Base-by-base conservation (phyloP, 2,329 filamentous ascomycete species). In the Cordyceps farinosa region DNA sequence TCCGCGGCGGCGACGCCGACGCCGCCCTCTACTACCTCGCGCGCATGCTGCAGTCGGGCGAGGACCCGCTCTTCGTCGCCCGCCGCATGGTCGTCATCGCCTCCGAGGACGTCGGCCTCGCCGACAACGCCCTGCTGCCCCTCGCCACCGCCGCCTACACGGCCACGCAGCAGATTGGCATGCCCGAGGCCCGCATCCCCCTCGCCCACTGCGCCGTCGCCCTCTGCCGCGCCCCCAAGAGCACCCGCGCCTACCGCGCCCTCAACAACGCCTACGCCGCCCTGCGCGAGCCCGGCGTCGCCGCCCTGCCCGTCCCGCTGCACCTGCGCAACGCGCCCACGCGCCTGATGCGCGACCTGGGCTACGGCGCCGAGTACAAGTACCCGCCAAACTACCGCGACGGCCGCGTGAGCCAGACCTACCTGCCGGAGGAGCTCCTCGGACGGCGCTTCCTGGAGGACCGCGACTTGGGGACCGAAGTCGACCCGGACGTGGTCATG, bases 271-370 rank as follows among this genome's bases (percentile, higher is more conserved):
- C 91, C 1, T 90, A 90, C 73, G 84, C 87, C 1, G 90, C 91
- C 1, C 78, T 98, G 47, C 81, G 86, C 64, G 92, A 97, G 72
- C 93, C 93, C 0, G 94, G 93, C 0, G 82, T 96, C 2, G 93
- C 92, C 0, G 85, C 85, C 1, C 73, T 97, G 57, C 90, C 92
- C 0, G 88, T 99, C 29, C 95, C 95, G 2, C 76, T 95, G 45
- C 95, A 98, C 74, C 76, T 99, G 64, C 82, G 95, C 64, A 98
- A 98, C 75, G 95, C 95, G 9, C 94, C 95, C 0, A 98, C 95
- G 1, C 84, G 88, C 67, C 74, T 98, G 67, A 96, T 99, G 94
- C 90, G 93, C 70, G 94, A 97, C 68, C 78, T 98, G 68, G 94
- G 92, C 0, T 96, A 92, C 71, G 93, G 93, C 0, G 88, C 87